Conservation (phyloP, 2,329 filamentous ascomycete genomes). For the Hypoxylon sp. region DNA sequence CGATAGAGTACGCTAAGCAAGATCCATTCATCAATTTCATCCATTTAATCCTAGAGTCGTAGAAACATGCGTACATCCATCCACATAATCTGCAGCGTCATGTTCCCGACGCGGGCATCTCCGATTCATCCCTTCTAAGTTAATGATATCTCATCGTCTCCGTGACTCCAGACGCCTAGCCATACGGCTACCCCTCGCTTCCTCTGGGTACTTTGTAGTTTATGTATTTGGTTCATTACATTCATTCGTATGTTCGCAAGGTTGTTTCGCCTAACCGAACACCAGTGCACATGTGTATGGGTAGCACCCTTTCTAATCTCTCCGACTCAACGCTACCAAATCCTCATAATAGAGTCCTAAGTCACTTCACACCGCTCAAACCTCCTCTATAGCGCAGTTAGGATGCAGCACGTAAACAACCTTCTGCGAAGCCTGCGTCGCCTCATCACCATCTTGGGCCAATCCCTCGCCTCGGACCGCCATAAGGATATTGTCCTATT, state of each 20-base stretch:
- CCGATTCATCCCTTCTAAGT: conserved; percentile 5
- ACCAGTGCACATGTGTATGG: neutral
- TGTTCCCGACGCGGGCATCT: neutral
- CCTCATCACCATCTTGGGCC: conserved; percentile 61
- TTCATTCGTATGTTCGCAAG: conserved; percentile 6
- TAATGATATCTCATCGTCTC: conserved; percentile 7
- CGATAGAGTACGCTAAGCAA: neutral
- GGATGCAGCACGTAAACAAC: conserved; percentile 92
- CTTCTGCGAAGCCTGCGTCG: conserved; percentile 61
- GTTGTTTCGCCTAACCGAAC: neutral
- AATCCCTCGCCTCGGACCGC: conserved; percentile 77
- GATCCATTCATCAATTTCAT: neutral
- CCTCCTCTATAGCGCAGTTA: conserved; percentile 86
- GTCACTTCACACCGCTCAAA: conserved; percentile 18
- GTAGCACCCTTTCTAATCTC: neutral
- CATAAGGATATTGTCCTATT: conserved; percentile 87
- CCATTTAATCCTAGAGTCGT: neutral
- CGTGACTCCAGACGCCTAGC: conserved; percentile 23
- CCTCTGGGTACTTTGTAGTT: neutral
- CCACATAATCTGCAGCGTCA: neutral
- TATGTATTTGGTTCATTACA: conserved; percentile 15
- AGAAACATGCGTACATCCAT: neutral
- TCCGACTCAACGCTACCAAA: neutral
- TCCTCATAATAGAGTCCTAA: neutral
- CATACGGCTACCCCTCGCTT: neutral